Percentiles rank a stretch among this genome's conserved stretches.
phyloP scores from a whole-genome alignment of 129 eudicot genomes.

The Dittrichia graveolens region DNA sequence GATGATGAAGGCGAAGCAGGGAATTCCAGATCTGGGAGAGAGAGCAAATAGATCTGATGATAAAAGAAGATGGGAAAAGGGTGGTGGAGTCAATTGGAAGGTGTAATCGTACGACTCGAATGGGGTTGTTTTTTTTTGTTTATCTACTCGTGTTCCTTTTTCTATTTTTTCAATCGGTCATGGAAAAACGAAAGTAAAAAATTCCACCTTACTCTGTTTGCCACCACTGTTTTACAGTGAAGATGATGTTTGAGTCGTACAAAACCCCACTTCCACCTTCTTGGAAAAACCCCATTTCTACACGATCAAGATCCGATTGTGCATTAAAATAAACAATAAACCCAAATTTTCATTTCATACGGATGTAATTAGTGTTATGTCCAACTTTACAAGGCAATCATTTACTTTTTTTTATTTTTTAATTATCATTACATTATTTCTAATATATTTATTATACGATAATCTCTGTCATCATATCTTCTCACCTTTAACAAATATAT shows the following conservation, averaged over 20 bases:
- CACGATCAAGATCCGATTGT: background rate
- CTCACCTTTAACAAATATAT: no score
- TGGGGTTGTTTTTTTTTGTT: conserved; percentile 19
- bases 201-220: conserved; percentile 15
- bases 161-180: conserved; percentile 6
- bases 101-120: conserved; percentile 42
- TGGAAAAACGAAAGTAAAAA: conserved; percentile 6
- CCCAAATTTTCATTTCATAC: no score
- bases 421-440: no score
- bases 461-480: no score
- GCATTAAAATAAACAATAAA: no score
- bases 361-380: no score
- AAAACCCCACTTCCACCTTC: conserved; percentile 10
- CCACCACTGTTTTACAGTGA: conserved; percentile 23
- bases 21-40: conserved; percentile 30
- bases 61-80: conserved; percentile 40
- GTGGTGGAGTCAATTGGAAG: conserved; percentile 51
- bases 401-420: no score
- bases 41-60: conserved; percentile 33
- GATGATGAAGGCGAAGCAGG: conserved; percentile 15
- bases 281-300: conserved; percentile 1
- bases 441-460: no score
- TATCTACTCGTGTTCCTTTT: background rate
- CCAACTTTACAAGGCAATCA: no score
- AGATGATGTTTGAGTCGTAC: conserved; percentile 5